Percentiles rank a stretch among this genome's conserved stretches.
Evolutionary conservation across 2,329 filamentous ascomycete genomes (phyloP).

Genomic region (Aspergillus aculeatus): DNA sequence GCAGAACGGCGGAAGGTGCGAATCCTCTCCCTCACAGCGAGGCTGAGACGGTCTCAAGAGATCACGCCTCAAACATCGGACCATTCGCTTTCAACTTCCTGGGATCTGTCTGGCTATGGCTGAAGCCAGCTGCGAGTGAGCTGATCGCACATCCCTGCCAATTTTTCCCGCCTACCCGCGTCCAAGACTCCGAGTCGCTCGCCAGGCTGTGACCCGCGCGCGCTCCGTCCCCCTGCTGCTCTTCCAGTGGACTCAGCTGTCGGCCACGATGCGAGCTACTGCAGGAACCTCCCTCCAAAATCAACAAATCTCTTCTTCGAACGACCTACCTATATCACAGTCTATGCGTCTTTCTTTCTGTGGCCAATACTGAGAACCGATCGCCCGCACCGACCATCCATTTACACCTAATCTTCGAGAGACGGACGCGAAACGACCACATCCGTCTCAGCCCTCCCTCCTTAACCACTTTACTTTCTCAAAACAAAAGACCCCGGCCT

Average conservation of each 20-base stretch:
- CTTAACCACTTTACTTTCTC: too few relatives aligned
- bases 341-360: conserved; percentile 1
- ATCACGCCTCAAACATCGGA: background rate
- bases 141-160: background rate
- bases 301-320: conserved; percentile 18
- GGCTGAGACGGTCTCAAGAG: background rate
- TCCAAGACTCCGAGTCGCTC: conserved; percentile 2
- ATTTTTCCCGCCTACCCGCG: background rate
- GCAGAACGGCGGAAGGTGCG: conserved; percentile 8
- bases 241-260: conserved; percentile 12
- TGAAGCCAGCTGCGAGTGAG: background rate
- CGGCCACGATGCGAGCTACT: conserved; percentile 32
- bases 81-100: background rate
- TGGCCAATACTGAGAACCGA: conserved; percentile 2
- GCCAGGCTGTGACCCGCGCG: conserved; percentile 6
- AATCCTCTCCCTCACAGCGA: background rate
- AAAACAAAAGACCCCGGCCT: too few relatives aligned
- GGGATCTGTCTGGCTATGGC: background rate
- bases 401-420: too few relatives aligned
- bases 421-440: too few relatives aligned
- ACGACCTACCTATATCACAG: conserved; percentile 13
- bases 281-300: conserved; percentile 23
- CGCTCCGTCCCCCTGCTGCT: conserved; percentile 9
- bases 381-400: background rate
- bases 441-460: background rate